Percentiles rank a stretch among this genome's conserved stretches.
phyloP scores from a whole-genome alignment of 371 early-diverging fungal genomes.

The Mortierella sp. region DNA sequence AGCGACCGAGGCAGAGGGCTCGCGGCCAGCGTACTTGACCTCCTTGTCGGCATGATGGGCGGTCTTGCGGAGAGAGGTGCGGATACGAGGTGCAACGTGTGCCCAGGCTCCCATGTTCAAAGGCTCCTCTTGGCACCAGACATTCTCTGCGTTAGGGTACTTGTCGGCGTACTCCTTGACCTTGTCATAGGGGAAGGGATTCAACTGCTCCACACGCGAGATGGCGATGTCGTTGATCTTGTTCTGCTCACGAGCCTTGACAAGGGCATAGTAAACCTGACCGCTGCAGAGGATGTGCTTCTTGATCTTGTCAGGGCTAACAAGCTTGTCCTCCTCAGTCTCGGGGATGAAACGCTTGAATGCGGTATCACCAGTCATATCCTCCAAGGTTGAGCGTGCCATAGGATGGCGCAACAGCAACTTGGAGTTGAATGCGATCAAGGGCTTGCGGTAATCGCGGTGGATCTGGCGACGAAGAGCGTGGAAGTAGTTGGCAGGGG shows the following conservation, averaged over 20 bases:
- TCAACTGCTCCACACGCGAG: conserved; percentile 93
- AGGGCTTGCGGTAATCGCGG: conserved; percentile 97
- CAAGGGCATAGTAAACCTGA: conserved; percentile 94
- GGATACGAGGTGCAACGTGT: conserved; percentile 88
- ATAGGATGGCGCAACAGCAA: conserved; percentile 93
- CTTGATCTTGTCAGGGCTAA: conserved; percentile 80
- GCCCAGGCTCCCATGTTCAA: conserved; percentile 94
- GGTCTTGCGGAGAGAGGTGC: conserved; percentile 81
- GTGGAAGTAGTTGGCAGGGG: conserved; percentile 98
- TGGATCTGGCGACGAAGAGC: conserved; percentile 94
- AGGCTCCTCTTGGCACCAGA: conserved; percentile 97
- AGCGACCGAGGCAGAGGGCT: conserved; percentile 93
- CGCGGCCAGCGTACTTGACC: conserved; percentile 89
- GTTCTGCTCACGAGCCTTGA: conserved; percentile 89
- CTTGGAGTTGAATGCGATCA: conserved; percentile 93
- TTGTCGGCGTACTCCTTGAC: conserved; percentile 86
- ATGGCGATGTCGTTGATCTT: conserved; percentile 87
- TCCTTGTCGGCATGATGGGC: conserved; percentile 75
- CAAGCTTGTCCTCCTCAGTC: conserved; percentile 75
- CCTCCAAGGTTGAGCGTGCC: conserved; percentile 84
- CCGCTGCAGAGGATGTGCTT: conserved; percentile 94
- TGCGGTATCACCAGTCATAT: conserved; percentile 83
- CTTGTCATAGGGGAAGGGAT: conserved; percentile 96
- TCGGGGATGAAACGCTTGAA: conserved; percentile 96
- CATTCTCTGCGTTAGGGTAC: conserved; percentile 89